Percentiles rank a stretch among this genome's conserved stretches.
These are phyloP conservation scores for Tetrahymena borealis DNA, from an alignment of 73 alveolate genomes.

Conservation along the genomic window DNA sequence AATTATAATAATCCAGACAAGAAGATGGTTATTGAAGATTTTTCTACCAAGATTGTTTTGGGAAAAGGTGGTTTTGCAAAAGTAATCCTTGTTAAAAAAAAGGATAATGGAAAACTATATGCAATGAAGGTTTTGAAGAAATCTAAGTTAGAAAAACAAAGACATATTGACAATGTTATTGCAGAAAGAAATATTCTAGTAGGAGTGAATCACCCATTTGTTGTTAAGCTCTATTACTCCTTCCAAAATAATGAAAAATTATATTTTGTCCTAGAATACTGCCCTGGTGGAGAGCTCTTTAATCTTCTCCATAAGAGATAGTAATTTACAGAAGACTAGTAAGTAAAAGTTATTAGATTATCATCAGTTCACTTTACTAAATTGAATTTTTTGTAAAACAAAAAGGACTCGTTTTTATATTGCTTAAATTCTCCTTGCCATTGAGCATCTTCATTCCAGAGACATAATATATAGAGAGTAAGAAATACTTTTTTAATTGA, in stretches of 20 bases:
- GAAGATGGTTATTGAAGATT: constrained; percentile 19
- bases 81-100: constrained; percentile 67
- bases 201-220: constrained; percentile 64
- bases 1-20: not conserved
- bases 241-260: constrained; percentile 74
- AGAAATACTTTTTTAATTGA: not conserved
- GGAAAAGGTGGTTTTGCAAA: constrained; percentile 84
- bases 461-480: constrained; percentile 65
- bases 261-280: constrained; percentile 78
- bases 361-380: not conserved
- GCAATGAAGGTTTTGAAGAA: constrained; percentile 89
- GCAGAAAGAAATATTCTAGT: constrained; percentile 80
- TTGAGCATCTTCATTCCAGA: constrained; percentile 59
- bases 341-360: constrained; percentile 3
- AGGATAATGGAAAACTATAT: constrained; percentile 51
- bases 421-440: constrained; percentile 58
- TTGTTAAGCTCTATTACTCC: constrained; percentile 71
- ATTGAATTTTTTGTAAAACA: not conserved
- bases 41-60: constrained; percentile 49
- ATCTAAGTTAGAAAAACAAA: constrained; percentile 24
- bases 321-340: constrained; percentile 63
- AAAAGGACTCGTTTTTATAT: constrained; percentile 53
- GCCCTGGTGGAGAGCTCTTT: constrained; percentile 91
- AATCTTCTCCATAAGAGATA: constrained; percentile 55
- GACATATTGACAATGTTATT: constrained; percentile 41